Evolutionary conservation across 2,329 filamentous ascomycete species (phyloP).

Genomic region (Magnaporthiopsis rhizophila): DNA sequence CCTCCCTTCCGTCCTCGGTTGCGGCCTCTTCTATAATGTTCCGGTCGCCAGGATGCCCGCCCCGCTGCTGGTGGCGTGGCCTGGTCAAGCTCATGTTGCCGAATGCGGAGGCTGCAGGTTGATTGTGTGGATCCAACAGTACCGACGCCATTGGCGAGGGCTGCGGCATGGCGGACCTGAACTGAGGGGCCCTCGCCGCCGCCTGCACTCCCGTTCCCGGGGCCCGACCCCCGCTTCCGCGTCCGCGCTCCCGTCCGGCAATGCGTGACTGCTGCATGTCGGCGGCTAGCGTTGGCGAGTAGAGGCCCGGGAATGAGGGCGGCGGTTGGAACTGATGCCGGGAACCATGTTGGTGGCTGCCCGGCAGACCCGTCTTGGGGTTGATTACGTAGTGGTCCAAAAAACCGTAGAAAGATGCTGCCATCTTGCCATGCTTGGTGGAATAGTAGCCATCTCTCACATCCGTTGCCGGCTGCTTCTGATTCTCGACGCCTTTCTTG

Average conservation of each 20-base stretch:
- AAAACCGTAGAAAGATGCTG: conserved; percentile 93
- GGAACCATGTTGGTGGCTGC: conserved; percentile 47
- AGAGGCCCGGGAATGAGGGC: conserved; percentile 64
- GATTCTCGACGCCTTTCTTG: conserved; percentile 61
- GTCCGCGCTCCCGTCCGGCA: conserved; percentile 34
- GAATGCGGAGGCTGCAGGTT: conserved; percentile 46
- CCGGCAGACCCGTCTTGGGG: conserved; percentile 57
- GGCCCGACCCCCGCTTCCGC: conserved; percentile 30
- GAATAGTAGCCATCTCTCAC: conserved; percentile 88
- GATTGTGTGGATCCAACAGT: conserved; percentile 67
- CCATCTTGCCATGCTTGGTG: conserved; percentile 95
- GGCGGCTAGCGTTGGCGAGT: conserved; percentile 49
- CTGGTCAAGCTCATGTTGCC: conserved; percentile 38
- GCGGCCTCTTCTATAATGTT: conserved; percentile 48
- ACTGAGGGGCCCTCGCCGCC: conserved; percentile 32
- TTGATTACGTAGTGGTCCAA: conserved; percentile 83
- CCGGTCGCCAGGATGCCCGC: conserved; percentile 37
- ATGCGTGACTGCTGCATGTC: conserved; percentile 47
- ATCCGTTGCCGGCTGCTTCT: conserved; percentile 41
- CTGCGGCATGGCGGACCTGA: conserved; percentile 34
- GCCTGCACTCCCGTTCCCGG: conserved; percentile 23
- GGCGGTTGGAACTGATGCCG: conserved; percentile 64
- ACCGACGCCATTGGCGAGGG: conserved; percentile 65
- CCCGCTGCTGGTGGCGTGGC: conserved; percentile 31
- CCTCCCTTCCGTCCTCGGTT: conserved; percentile 35